Conservation (phyloP, 2,329 filamentous ascomycete species). For the Madurella fahalii region DNA sequence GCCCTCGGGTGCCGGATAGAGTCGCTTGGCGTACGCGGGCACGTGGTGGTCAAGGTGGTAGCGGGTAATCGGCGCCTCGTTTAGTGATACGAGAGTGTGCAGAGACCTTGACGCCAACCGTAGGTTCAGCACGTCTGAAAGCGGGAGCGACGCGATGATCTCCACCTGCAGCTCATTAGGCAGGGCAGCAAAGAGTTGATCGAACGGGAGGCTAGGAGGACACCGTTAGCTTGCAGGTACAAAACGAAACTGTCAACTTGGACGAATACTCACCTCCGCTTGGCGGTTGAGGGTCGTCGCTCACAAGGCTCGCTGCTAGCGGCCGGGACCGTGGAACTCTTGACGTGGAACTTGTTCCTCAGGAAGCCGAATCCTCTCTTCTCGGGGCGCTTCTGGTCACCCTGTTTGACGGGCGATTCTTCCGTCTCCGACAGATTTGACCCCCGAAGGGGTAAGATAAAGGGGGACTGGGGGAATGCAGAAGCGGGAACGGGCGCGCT, state of each 20-base stretch:
- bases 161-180: conserved; percentile 62
- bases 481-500: not conserved
- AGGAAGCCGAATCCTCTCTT: conserved; percentile 39
- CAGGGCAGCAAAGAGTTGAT: conserved; percentile 54
- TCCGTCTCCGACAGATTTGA: conserved; percentile 19
- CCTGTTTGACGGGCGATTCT: conserved; percentile 19
- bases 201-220: conserved; percentile 41
- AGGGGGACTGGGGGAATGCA: conserved; percentile 20
- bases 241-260: not conserved
- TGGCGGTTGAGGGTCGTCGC: conserved; percentile 16
- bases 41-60: conserved; percentile 58
- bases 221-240: conserved; percentile 1
- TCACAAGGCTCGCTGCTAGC: conserved; percentile 25
- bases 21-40: conserved; percentile 55
- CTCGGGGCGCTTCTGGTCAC: conserved; percentile 26
- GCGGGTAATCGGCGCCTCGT: conserved; percentile 58
- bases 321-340: conserved; percentile 4
- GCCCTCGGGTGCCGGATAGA: conserved; percentile 53
- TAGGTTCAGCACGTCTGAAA: conserved; percentile 57
- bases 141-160: conserved; percentile 55
- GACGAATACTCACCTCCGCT: conserved; percentile 32
- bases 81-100: conserved; percentile 55
- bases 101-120: conserved; percentile 56
- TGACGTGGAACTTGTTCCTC: conserved; percentile 33
- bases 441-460: conserved; percentile 29